Evolutionary conservation across 2,329 filamentous ascomycete species (phyloP), one percentile per base, ranked within the genome.

Genomic region (Pseudocercospora fuligena): DNA sequence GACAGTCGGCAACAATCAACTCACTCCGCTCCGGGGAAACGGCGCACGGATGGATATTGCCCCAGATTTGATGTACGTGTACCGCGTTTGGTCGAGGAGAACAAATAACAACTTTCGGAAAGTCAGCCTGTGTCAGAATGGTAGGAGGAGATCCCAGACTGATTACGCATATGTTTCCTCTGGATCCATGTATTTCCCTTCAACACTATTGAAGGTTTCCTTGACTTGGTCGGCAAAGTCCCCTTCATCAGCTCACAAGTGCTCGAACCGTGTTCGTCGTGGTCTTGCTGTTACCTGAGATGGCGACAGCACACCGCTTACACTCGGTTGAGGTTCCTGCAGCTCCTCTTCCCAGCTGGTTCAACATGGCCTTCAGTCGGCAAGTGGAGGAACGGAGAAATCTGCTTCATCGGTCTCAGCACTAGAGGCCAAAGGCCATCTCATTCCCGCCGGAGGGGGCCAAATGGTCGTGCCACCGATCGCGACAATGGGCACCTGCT

Each of bases 321-420:
- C 8, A 54, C 25, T 54, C 23, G 49, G 49, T 54, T 31, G 49
- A 54, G 49, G 49, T 54, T 25, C 49, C 49, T 54, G 49, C 49
- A 54, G n/a, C n/a, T 23, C n/a, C 19, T 51, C 46, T 25, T 21
- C 19, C 23, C 47, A 51, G 47, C 47, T 21, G 21, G 9, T 16
- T 23, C 19, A 51, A 27, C 23, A 25, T 29, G 51, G 6, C 49
- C 23, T 19, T 16, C 51, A 29, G 27, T 56, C 27, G 27, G 51
- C 51, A 27, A n/a, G 51, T 25, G 51, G 51, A 54, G 51, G 36
- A n/a, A 43, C 23, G 51, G 16, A 31, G 25, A 56, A 27, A 56
- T 31, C 4, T 31, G 12, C 51, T 29, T 19, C 6, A 27, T 56
- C 23, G 19, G 29, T 31, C 29, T 31, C 29, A 31, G 27, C 27